Base-by-base conservation (phyloP, 257 asterid genomes). In the Primulina eburnea region DNA sequence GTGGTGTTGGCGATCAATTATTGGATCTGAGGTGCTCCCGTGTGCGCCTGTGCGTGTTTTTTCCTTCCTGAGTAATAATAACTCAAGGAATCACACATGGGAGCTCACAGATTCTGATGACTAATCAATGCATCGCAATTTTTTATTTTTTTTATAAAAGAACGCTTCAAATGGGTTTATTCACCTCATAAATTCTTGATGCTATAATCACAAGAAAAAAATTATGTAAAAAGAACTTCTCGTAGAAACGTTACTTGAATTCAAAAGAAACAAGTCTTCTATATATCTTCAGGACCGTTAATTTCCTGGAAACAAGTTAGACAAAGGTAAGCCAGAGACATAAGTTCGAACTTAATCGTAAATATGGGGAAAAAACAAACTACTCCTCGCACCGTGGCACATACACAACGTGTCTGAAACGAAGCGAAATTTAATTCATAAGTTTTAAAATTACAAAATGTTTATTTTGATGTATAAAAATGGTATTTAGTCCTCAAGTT, bases 231-330 rank as follows among this genome's bases (percentile, higher is more conserved):
- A 69, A 28, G 1, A 21, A 55, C 70, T 71, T 70, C 9, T 68
- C 14, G 30, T 50, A 59, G 47, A 68, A 62, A 28, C 64, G 6
- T 60, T 64, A 34, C 11, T 16, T 72, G 4, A 34, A 58, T 40
- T 74, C 50, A 26, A 34, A 60, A 71, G 66, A 29, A 43, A 38
- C 55, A 20, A 63, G 73, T 40, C 64, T 32, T 76, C 79, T 76
- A 87, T 71, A 92, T 81, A 72, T 93, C 98, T 82, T 75, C 91
- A 4, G 97, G 92, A 20, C 95, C 88, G 67, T 83, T 83, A 76
- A 90, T 87, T 26, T 86, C 92, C 98, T 92, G 95, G 57, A 64
- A 66, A 78, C 10, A 5, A 62, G 43, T 35, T 67, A 55, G 71
- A 30, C 30, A 70, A 43, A 52, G 24, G 21, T 58, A 69, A 71